phyloP scores from a whole-genome alignment of 495 filamentous ascomycete species.

The Cercophora newfieldiana region DNA sequence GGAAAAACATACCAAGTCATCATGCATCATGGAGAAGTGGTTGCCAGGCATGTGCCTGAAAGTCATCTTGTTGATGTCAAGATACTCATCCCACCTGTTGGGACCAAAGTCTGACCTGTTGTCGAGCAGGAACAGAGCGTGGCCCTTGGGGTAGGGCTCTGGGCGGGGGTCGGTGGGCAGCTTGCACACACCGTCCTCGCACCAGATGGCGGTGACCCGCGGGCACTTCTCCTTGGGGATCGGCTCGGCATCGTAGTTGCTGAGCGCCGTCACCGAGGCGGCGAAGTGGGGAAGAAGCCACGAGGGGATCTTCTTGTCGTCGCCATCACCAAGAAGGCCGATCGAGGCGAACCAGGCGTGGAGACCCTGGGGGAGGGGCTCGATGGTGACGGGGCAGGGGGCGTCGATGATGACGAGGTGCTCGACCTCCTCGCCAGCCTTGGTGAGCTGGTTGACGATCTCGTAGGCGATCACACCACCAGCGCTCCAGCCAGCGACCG shows the following conservation, averaged over 20 bases:
- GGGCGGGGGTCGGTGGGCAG: constrained; percentile 67
- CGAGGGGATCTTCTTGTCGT: constrained; percentile 59
- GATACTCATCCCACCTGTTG: constrained; percentile 76
- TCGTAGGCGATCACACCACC: constrained; percentile 90
- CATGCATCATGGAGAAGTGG: constrained; percentile 73
- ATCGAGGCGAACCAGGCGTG: constrained; percentile 79
- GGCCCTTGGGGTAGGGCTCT: constrained; percentile 66
- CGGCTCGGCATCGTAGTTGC: constrained; percentile 66
- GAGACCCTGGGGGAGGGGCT: constrained; percentile 72
- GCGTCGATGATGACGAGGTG: constrained; percentile 80
- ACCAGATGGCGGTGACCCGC: constrained; percentile 73
- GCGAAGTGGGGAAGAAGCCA: constrained; percentile 88
- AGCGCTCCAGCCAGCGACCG: constrained; percentile 77
- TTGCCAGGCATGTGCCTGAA: constrained; percentile 65
- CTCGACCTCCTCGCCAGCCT: constrained; percentile 67
- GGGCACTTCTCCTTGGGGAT: constrained; percentile 55
- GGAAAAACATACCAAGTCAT: constrained; percentile 48
- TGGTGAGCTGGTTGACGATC: constrained; percentile 68
- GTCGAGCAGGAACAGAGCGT: constrained; percentile 77
- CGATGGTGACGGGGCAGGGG: constrained; percentile 73
- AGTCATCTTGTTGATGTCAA: constrained; percentile 63
- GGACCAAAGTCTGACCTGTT: constrained; percentile 76
- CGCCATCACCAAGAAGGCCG: constrained; percentile 72
- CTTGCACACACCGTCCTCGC: constrained; percentile 76
- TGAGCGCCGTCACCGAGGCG: constrained; percentile 71